A percentile compares a stretch with the other conserved stretches of the same genome.
phyloP scores from a whole-genome alignment of 495 filamentous ascomycete species.

The Penicillium angulare region DNA sequence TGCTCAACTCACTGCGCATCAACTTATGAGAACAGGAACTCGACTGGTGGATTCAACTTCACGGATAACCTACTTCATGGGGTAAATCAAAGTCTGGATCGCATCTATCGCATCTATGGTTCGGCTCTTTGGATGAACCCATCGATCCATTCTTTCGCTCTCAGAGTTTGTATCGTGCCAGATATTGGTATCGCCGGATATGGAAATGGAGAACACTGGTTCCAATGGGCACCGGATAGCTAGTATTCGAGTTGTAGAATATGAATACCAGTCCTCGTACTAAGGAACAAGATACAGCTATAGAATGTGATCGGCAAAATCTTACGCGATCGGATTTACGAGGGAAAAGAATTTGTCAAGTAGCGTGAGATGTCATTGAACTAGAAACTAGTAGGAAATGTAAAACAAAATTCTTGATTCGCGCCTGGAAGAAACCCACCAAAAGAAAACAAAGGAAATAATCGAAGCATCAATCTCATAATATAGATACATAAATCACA shows the following conservation, averaged over 20 bases:
- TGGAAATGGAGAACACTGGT: background rate
- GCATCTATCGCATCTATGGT: background rate
- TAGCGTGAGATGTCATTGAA: slow-evolving; percentile 5
- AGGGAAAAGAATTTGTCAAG: background rate
- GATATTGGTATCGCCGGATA: slow-evolving; percentile 1
- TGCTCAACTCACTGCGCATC: too few species aligned
- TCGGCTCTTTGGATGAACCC: background rate
- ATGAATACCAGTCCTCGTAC: too few species aligned
- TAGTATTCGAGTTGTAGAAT: too few species aligned
- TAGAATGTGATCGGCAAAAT: too few species aligned
- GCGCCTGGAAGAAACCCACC: slow-evolving; percentile 12
- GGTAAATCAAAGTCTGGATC: too few species aligned
- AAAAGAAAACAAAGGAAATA: slow-evolving; percentile 20
- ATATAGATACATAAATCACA: slow-evolving; percentile 38
- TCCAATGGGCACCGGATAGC: background rate
- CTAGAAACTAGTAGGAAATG: slow-evolving; percentile 13
- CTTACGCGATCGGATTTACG: too few species aligned
- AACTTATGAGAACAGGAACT: too few species aligned
- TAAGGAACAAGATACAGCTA: too few species aligned
- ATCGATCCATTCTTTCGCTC: background rate
- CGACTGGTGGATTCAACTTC: too few species aligned
- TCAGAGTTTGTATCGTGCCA: background rate
- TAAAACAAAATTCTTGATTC: slow-evolving; percentile 13
- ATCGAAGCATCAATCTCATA: slow-evolving; percentile 40
- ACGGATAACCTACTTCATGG: too few species aligned